A percentile compares a stretch with the other conserved stretches of the same genome.
Conservation (phyloP, 2,329 filamentous ascomycete species). For the Colletotrichum kahawae region DNA sequence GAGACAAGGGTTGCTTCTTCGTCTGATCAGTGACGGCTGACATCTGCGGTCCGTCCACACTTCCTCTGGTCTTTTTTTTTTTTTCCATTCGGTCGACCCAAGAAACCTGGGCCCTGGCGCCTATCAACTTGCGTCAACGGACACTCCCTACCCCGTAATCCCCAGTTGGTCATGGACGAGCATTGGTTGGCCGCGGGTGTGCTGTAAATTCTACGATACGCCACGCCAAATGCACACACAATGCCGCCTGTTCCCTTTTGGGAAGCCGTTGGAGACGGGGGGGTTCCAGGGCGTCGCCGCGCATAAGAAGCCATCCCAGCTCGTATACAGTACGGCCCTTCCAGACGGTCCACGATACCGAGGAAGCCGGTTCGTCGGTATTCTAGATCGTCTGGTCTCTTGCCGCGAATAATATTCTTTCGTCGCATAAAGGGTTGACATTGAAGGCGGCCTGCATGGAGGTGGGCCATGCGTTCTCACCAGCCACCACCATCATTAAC, state of each 20-base stretch:
- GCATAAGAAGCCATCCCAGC: constrained; percentile 17
- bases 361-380: constrained; percentile 10
- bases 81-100: not conserved
- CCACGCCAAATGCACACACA: not conserved
- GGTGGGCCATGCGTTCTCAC: not conserved
- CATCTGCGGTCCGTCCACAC: constrained; percentile 6
- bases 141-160: constrained; percentile 3
- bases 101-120: not conserved
- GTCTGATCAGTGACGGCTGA: constrained; percentile 22
- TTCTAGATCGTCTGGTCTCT: constrained; percentile 15
- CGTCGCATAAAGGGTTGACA: constrained; percentile 9
- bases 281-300: not conserved
- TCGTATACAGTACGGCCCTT: not conserved
- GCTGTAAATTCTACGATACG: constrained; percentile 15
- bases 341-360: not conserved
- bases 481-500: not conserved
- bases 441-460: not conserved
- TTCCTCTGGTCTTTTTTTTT: not conserved
- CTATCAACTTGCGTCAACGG: constrained; percentile 20
- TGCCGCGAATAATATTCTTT: not conserved
- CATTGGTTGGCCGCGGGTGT: not conserved
- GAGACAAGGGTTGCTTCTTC: constrained; percentile 9
- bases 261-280: not conserved
- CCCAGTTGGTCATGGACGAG: not conserved
- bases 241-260: constrained; percentile 1